Evolutionary conservation across 176 grass and related monocot genomes (phyloP).

Genomic region (Ampelocalamus luodianensis): DNA sequence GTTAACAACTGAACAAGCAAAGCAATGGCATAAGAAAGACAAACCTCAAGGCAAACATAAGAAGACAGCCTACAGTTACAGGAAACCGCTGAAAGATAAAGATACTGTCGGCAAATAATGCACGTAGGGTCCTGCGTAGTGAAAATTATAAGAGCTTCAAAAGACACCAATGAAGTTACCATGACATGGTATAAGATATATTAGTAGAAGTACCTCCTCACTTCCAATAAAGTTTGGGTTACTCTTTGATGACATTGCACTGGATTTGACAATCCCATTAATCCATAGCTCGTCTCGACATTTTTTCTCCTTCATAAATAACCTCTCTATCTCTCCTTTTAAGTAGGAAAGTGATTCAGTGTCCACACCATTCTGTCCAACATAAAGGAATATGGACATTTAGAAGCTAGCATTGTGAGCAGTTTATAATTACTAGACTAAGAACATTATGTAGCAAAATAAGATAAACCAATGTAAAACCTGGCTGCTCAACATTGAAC

Average conservation of each 20-base stretch:
- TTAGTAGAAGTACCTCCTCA: constrained; percentile 71
- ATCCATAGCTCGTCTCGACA: constrained; percentile 78
- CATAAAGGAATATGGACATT: constrained; percentile 16
- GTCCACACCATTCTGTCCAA: constrained; percentile 62
- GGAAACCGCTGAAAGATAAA: too few relatives aligned
- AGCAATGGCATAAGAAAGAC: too few relatives aligned
- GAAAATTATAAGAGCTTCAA: too few relatives aligned
- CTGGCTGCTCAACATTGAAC: background rate
- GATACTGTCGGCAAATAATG: too few relatives aligned
- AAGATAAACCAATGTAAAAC: constrained; percentile 27
- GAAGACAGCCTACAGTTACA: too few relatives aligned
- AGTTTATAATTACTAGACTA: constrained; percentile 22
- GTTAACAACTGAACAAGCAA: too few relatives aligned
- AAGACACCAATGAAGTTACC: background rate
- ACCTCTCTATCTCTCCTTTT: constrained; percentile 71
- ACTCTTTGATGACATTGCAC: constrained; percentile 58
- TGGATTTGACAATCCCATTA: constrained; percentile 78
- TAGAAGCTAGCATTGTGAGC: background rate
- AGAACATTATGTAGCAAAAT: constrained; percentile 34
- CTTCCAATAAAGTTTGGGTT: constrained; percentile 72
- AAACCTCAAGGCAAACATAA: too few relatives aligned
- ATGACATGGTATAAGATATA: constrained; percentile 18
- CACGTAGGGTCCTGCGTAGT: too few relatives aligned
- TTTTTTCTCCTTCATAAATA: constrained; percentile 75
- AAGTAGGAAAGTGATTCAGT: constrained; percentile 64